Evolutionary conservation across 2,329 filamentous ascomycete genomes (phyloP), one percentile per base, ranked within the genome.

Genomic region (Eurotiales sp.): DNA sequence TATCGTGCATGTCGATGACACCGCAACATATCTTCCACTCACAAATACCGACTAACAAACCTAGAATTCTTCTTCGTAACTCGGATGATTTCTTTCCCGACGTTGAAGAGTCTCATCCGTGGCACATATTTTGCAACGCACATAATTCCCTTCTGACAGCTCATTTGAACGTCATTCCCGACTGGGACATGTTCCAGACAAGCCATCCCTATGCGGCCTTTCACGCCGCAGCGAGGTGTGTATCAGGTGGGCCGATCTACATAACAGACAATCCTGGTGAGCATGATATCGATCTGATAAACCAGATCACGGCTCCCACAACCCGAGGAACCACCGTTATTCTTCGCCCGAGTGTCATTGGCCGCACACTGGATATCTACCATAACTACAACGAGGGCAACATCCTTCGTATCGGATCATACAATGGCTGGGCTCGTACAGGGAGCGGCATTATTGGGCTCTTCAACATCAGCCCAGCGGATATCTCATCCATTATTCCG

Each of bases 111-210:
- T 90, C 87, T 6, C 93, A 99, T 56, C 82, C 91, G 0, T 99
- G 93, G 92, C 93, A 99, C 67, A 80, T 97, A 30, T 99, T 95
- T 77, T 83, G 86, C 56, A 99, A 97, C 64, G 92, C 92, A 0
- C 88, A 96, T 69, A 96, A 95, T 65, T 79, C 83, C 27, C 76
- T 97, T 0, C 75, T 97, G 12, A 91, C 87, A 2, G 84, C 89
- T 56, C 86, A 93, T 62, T 76, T 97, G 27, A 96, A 96, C 59
- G 82, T 90, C 1, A 72, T 97, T 1, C 92, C 93, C 0, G 91
- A 96, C 67, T 87, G 84, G 84, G 84, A 87, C 61, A 87, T 87
- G 84, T 87, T 87, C 62, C 84, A 87, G 61, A 86, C 84, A 1
- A 76, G 73, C 17, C 82, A 86, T 58, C 72, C 77, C 1, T 95